A percentile compares a stretch with the other conserved stretches of the same genome.
These are phyloP conservation scores for Spinellus fusiger DNA, from an alignment of 192 early-diverging fungal genomes.

Conservation along the genomic window DNA sequence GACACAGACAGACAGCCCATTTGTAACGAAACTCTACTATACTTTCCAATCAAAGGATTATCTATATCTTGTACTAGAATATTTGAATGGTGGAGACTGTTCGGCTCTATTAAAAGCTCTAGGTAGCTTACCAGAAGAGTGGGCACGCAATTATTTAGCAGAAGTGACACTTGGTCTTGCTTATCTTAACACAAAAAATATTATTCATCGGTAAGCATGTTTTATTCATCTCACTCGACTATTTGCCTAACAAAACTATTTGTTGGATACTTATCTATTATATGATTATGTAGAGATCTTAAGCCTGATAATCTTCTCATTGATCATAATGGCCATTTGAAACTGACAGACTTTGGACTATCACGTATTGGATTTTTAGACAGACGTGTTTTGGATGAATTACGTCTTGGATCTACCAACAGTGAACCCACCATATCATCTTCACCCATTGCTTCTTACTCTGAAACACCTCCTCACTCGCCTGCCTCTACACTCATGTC, in stretches of 20 bases:
- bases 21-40: conserved; percentile 79
- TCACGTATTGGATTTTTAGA: conserved; percentile 80
- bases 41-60: conserved; percentile 82
- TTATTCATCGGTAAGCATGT: conserved; percentile 69
- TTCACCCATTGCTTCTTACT: conserved; percentile 23
- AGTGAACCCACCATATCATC: conserved; percentile 4
- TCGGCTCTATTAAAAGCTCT: conserved; percentile 76
- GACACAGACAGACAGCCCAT: conserved; percentile 76
- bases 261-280: conserved; percentile 19
- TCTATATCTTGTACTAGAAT: conserved; percentile 84
- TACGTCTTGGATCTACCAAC: conserved; percentile 8
- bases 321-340: conserved; percentile 77
- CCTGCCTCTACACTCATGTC: conserved; percentile 14
- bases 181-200: conserved; percentile 70
- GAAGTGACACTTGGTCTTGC: conserved; percentile 79
- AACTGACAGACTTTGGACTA: conserved; percentile 85
- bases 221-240: neutral
- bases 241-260: neutral
- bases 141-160: conserved; percentile 80
- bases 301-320: conserved; percentile 85
- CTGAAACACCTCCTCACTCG: conserved; percentile 26
- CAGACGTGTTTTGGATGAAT: conserved; percentile 57
- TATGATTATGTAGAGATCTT: conserved; percentile 53
- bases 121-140: conserved; percentile 68
- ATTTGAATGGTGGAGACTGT: conserved; percentile 85